Percentiles rank a stretch among this genome's conserved stretches.
Evolutionary conservation across 768 basidiomycete genomes (phyloP).

Genomic region (Lactarius indigo): DNA sequence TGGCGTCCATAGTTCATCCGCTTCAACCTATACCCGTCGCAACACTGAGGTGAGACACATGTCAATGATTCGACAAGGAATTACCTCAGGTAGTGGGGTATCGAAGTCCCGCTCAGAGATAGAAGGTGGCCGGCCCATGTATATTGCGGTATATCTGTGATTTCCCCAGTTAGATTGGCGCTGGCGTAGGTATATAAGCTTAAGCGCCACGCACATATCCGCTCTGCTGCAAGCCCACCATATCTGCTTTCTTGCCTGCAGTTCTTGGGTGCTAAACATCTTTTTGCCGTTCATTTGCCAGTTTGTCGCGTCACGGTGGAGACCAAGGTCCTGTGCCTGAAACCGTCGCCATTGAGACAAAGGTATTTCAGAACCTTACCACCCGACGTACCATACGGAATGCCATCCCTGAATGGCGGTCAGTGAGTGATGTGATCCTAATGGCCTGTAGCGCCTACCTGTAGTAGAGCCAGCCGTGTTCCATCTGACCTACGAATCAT

Average conservation of each 20-base stretch:
- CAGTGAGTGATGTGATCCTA: neutral
- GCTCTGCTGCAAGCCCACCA: slow-evolving; percentile 76
- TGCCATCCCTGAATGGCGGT: slow-evolving; percentile 52
- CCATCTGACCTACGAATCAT: slow-evolving; percentile 51
- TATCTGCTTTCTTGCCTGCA: slow-evolving; percentile 67
- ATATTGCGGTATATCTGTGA: slow-evolving; percentile 63
- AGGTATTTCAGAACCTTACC: neutral
- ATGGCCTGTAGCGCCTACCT: slow-evolving; percentile 38
- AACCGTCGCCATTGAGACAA: slow-evolving; percentile 11
- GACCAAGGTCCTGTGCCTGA: slow-evolving; percentile 75
- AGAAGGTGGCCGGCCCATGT: slow-evolving; percentile 70
- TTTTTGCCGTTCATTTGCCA: slow-evolving; percentile 64
- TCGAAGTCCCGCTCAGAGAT: slow-evolving; percentile 72
- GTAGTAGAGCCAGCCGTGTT: slow-evolving; percentile 84
- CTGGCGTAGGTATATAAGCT: slow-evolving; percentile 9
- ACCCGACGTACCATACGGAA: slow-evolving; percentile 57
- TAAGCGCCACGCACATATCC: slow-evolving; percentile 50
- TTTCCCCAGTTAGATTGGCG: slow-evolving; percentile 13
- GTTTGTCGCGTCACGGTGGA: slow-evolving; percentile 72
- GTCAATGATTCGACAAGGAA: slow-evolving; percentile 1
- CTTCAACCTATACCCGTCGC: slow-evolving; percentile 47
- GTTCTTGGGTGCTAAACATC: slow-evolving; percentile 60
- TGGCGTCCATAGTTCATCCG: slow-evolving; percentile 52
- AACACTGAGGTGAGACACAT: neutral
- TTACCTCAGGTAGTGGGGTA: slow-evolving; percentile 53